Percentiles rank a stretch among this genome's conserved stretches.
Conservation (phyloP, 2,329 filamentous ascomycete genomes). For the Intubia oerlemansii region DNA sequence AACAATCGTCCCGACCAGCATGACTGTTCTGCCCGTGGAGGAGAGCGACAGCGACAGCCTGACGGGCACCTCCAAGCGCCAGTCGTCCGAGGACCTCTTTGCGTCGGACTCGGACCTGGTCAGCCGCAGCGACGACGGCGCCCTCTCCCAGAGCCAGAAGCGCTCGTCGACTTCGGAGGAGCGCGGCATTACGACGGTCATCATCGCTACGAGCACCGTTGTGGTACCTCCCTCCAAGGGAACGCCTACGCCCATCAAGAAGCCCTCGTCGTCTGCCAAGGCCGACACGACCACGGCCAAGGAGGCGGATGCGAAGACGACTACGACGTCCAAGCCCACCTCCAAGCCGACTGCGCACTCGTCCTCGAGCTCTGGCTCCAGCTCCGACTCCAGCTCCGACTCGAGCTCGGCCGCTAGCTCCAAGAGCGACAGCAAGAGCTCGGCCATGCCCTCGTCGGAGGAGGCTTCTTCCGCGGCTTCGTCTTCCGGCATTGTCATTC, state of each 20-base stretch:
- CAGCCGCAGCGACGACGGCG: not conserved
- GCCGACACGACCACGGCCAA: not conserved
- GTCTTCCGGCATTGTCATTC: conserved; percentile 1
- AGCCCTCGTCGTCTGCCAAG: not conserved
- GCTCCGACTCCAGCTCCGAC: too few species aligned
- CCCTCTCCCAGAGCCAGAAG: conserved; percentile 2
- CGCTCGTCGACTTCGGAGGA: not conserved
- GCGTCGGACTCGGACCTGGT: conserved; percentile 1
- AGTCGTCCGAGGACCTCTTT: conserved; percentile 5
- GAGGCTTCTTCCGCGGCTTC: too few species aligned
- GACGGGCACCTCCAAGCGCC: conserved; percentile 8
- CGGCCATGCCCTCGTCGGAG: too few species aligned
- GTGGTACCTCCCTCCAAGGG: conserved; percentile 7
- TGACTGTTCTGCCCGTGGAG: too few species aligned
- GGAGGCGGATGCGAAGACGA: not conserved
- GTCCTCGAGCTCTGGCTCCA: too few species aligned
- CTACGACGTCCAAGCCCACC: not conserved
- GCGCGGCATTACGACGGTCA: conserved; percentile 11
- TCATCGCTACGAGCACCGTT: conserved; percentile 10
- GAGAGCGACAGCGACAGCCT: not conserved
- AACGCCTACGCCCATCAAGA: not conserved
- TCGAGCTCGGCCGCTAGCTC: too few species aligned
- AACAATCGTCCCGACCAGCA: conserved; percentile 4
- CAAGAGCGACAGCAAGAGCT: too few species aligned
- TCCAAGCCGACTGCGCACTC: too few species aligned